Conservation (phyloP, 1,284 basidiomycete genomes). For the Vanrija sp. region DNA sequence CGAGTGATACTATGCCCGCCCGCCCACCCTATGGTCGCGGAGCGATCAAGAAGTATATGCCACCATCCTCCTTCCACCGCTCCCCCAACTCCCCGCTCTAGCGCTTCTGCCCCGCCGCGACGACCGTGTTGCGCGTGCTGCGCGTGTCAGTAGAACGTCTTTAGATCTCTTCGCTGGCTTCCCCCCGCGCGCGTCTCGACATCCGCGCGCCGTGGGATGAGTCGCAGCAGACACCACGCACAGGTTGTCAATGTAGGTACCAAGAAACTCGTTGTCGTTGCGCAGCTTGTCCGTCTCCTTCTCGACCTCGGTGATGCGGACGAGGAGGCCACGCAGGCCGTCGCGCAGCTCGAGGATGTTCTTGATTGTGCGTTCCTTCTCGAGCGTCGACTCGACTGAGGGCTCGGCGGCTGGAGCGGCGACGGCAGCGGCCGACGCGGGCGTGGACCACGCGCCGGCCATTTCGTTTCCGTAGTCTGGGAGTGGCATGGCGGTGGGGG, state of each 20-base stretch:
- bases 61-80: too few relatives aligned
- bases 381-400: slow-evolving; percentile 35
- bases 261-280: slow-evolving; percentile 45
- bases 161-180: too few relatives aligned
- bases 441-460: slow-evolving; percentile 15
- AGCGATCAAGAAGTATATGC: too few relatives aligned
- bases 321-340: slow-evolving; percentile 40
- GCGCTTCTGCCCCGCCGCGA: slow-evolving; percentile 41
- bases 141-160: neutral
- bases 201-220: too few relatives aligned
- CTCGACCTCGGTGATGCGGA: slow-evolving; percentile 39
- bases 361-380: slow-evolving; percentile 43
- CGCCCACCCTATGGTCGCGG: too few relatives aligned
- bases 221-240: slow-evolving; percentile 13
- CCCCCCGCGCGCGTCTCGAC: too few relatives aligned
- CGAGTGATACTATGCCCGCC: too few relatives aligned
- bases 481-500: neutral
- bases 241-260: slow-evolving; percentile 48
- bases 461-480: slow-evolving; percentile 8
- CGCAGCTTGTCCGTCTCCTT: slow-evolving; percentile 42
- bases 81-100: slow-evolving; percentile 3
- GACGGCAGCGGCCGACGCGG: neutral
- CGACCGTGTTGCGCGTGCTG: slow-evolving; percentile 47
- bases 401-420: slow-evolving; percentile 15
- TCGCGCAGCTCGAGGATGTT: slow-evolving; percentile 40